Conservation (phyloP, 257 asterid genomes). For the Leptodermis oblonga region DNA sequence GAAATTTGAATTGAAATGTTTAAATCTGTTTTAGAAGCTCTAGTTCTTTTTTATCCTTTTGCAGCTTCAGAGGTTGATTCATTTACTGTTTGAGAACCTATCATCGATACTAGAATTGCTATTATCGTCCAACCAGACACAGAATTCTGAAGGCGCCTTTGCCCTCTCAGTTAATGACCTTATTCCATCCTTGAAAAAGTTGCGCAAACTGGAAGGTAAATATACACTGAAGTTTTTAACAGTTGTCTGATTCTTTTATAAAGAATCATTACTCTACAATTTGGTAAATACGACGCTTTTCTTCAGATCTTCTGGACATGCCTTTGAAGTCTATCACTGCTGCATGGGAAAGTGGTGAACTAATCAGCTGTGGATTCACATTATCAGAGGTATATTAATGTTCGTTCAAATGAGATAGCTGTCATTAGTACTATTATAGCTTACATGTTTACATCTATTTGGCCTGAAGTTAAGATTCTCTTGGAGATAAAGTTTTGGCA, state of each 20-base stretch:
- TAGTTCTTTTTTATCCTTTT: constrained; percentile 12
- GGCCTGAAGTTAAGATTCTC: too few species aligned
- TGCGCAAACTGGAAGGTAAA: constrained; percentile 69
- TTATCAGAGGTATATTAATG: constrained; percentile 54
- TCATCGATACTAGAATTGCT: constrained; percentile 62
- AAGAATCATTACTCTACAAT: neutral
- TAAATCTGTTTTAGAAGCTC: constrained; percentile 15
- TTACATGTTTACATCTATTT: neutral
- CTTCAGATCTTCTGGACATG: constrained; percentile 74
- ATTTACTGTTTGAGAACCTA: constrained; percentile 74
- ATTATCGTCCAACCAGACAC: constrained; percentile 29
- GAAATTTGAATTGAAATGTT: too few species aligned
- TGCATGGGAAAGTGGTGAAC: constrained; percentile 90
- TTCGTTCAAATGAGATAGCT: neutral
- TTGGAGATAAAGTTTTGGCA: neutral
- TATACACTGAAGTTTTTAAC: constrained; percentile 1
- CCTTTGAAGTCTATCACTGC: constrained; percentile 64
- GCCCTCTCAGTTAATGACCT: constrained; percentile 33
- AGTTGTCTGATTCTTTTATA: neutral
- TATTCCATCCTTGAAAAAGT: too few species aligned
- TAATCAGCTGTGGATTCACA: constrained; percentile 54
- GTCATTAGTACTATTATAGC: constrained; percentile 5
- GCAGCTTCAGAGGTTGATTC: constrained; percentile 79
- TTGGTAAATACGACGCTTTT: neutral
- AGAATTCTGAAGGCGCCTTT: constrained; percentile 38